Evolutionary conservation across 192 early-diverging fungal species (phyloP), one percentile per base, ranked within the genome.

Genomic region (Entomortierella beljakovae): DNA sequence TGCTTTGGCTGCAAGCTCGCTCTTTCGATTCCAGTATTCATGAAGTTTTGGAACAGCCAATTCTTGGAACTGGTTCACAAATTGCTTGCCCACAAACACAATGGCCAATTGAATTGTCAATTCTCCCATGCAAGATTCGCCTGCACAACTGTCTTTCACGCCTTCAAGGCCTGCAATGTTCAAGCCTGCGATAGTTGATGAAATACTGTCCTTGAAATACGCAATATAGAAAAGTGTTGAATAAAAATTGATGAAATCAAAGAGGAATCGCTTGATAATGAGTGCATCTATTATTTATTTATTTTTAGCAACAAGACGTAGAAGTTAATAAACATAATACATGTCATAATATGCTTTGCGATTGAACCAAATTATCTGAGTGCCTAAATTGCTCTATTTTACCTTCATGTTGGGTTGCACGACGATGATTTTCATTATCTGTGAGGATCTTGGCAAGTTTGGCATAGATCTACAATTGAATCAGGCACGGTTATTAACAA

Each of bases 161-260:
- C 66, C 71, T 1, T 37, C 50, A 11, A 49, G 52, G 32, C 60
- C 13, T n/a, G 18, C 26, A n/a, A 75, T 61, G 20, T n/a, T n/a
- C n/a, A 75, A 13, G 31, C 57, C 55, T n/a, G 58, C 51, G 25
- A 64, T 50, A 38, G 64, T 58, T 62, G 61, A 38, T 29, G 38
- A 13, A 55, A 15, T 20, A 51, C 20, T 25, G 29, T 15, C 43
- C 66, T 80, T 91, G 37, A 90, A 57, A n/a, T 89, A 65, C 25
- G 83, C 80, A 35, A 88, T 84, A 60, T 91, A 91, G 56, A 91
- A 75, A 18, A 93, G 57, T 6, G 75, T 64, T n/a, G 83, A 82
- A 67, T 88, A 93, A 61, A 85, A 90, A 80, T 90, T 89, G 46
- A 92, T 55, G 56, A 91, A 90, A 43, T 83, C 83, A 57, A 93